Base-by-base conservation (phyloP, 441 rosid genomes). In the Erodium moschatum region DNA sequence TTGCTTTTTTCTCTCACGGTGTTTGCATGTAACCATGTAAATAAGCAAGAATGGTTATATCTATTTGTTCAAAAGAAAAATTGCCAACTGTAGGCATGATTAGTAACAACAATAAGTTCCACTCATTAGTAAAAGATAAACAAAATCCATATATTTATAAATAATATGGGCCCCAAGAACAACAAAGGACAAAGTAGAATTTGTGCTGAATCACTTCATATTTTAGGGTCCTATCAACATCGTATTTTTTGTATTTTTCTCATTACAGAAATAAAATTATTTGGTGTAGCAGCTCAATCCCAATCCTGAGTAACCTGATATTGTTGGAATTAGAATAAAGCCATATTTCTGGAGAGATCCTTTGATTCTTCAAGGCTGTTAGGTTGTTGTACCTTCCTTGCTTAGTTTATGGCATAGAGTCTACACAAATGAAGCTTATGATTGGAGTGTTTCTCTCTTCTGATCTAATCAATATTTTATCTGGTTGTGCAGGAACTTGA, bases 401-500 rank as follows among this genome's bases (percentile, higher is more conserved):
- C n/a, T n/a, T n/a, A n/a, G n/a, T n/a, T n/a, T n/a, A n/a, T n/a
- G n/a, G n/a, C n/a, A n/a, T n/a, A n/a, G n/a, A n/a, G n/a, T n/a
- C n/a, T n/a, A n/a, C n/a, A n/a, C n/a, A n/a, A n/a, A 54, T 54
- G 20, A 54, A 54, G 61, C 15, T 6, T 54, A 54, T 15, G 61
- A 5, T 46, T n/a, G 64, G 38, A 31, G 65, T n/a, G n/a, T n/a
- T 33, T 6, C 2, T 70, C 24, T 12, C 54, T 24, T 3, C 40
- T 8, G 2, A 42, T 42, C 67, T 8, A 48, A 29, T n/a, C 38
- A 65, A 4, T 19, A 67, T 50, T 67, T 7, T 42, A 42, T 6
- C 64, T 60, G 76, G 44, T 67, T 64, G n/a, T 73, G 15, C 77
- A 95, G 97, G 98, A 90, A 78, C 85, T 90, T 9, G 98, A 95